phyloP scores from a whole-genome alignment of 2,329 filamentous ascomycete species.

The Trichoderma citrinoviride region DNA sequence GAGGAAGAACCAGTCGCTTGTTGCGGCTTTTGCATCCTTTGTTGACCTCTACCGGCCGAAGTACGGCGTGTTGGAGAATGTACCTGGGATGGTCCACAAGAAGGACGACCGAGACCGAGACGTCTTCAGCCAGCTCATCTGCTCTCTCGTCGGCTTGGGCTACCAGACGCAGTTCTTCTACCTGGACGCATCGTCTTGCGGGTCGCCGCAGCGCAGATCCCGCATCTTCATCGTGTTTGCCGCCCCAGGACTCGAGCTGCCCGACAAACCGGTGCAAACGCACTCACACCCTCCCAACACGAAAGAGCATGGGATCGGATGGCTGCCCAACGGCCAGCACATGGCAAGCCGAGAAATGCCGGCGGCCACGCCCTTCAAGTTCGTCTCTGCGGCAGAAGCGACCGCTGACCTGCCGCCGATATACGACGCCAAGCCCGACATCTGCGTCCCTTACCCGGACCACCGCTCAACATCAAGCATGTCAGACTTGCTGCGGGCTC shows the following conservation, averaged over 20 bases:
- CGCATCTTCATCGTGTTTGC: constrained; percentile 71
- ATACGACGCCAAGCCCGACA: constrained; percentile 57
- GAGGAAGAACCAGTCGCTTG: constrained; percentile 69
- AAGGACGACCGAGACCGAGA: constrained; percentile 52
- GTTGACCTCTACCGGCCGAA: constrained; percentile 72
- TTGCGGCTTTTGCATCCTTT: constrained; percentile 72
- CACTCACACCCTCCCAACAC: constrained; percentile 56
- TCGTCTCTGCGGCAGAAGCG: constrained; percentile 52
- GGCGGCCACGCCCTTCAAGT: constrained; percentile 57
- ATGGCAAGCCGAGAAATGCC: constrained; percentile 52
- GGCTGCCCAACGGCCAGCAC: constrained; percentile 55
- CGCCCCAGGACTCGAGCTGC: constrained; percentile 60
- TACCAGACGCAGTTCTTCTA: constrained; percentile 71
- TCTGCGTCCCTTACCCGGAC: constrained; percentile 65
- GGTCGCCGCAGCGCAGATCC: constrained; percentile 62
- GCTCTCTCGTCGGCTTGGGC: constrained; percentile 69
- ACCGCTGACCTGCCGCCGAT: constrained; percentile 61
- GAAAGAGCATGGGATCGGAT: constrained; percentile 48
- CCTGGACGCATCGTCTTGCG: constrained; percentile 67
- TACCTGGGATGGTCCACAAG: constrained; percentile 60
- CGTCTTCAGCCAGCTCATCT: constrained; percentile 70
- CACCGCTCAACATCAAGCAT: constrained; percentile 54
- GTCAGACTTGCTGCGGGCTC: constrained; percentile 39
- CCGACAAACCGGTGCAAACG: constrained; percentile 55
- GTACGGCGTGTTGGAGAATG: constrained; percentile 79